Evolutionary conservation across 2,329 filamentous ascomycete species (phyloP).

Genomic region (Penicillium sp.): DNA sequence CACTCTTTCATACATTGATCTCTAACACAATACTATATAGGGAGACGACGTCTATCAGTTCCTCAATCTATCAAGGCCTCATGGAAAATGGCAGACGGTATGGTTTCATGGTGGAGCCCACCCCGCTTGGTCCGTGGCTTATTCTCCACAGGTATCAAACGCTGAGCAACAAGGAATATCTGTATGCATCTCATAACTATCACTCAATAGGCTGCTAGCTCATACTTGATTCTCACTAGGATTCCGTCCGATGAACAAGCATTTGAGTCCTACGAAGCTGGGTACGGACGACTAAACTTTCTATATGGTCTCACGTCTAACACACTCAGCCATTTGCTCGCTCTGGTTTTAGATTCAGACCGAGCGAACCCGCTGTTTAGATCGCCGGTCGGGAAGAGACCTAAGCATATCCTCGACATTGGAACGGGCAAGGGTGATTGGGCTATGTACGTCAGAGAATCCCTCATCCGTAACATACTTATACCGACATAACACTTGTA

Average conservation of each 20-base stretch:
- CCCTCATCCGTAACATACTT: background rate
- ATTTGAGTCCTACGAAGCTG: conserved; percentile 20
- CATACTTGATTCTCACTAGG: background rate
- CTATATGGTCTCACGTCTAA: background rate
- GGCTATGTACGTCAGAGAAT: background rate
- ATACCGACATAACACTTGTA: background rate
- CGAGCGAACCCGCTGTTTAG: conserved; percentile 14
- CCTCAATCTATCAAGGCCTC: conserved; percentile 16
- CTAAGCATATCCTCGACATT: conserved; percentile 14
- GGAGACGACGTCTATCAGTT: conserved; percentile 16
- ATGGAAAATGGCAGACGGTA: conserved; percentile 19
- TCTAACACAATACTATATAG: background rate
- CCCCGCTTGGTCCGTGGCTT: background rate
- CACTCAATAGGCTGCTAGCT: background rate
- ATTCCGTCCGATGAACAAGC: conserved; percentile 16
- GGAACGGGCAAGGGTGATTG: conserved; percentile 14
- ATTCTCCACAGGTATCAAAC: conserved; percentile 15
- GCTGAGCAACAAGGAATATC: conserved; percentile 11
- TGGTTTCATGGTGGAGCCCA: background rate
- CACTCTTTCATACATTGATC: background rate
- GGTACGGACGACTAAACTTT: conserved; percentile 1
- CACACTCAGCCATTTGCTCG: conserved; percentile 11
- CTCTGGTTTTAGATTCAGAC: conserved; percentile 13
- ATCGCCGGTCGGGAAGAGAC: conserved; percentile 5
- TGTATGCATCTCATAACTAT: conserved; percentile 1